A percentile compares a stretch with the other conserved stretches of the same genome.
Conservation (phyloP, 257 asterid species). For the Plantago ovata region DNA sequence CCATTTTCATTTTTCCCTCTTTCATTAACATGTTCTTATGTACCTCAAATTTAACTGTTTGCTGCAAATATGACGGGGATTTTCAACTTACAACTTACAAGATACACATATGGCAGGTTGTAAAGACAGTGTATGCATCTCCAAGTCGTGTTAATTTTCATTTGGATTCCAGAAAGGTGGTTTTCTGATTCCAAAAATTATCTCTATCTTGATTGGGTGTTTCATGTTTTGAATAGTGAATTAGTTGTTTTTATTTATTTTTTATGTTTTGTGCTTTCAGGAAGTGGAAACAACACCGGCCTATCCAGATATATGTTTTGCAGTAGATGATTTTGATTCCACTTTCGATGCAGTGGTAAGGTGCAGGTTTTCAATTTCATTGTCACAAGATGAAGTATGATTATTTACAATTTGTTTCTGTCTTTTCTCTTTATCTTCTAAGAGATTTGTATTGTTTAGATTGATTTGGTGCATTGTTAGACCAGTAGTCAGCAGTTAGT, state of each 20-base stretch:
- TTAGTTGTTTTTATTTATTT: conserved; percentile 15
- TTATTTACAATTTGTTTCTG: conserved; percentile 4
- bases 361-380: conserved; percentile 23
- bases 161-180: conserved; percentile 95
- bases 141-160: conserved; percentile 96
- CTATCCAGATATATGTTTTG: conserved; percentile 97
- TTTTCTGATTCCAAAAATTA: conserved; percentile 21
- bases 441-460: background rate
- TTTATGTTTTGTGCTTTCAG: conserved; percentile 48
- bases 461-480: background rate
- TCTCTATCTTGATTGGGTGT: conserved; percentile 15
- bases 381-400: conserved; percentile 14
- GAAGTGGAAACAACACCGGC: conserved; percentile 92
- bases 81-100: conserved; percentile 10
- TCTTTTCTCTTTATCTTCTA: background rate
- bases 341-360: conserved; percentile 98
- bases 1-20: background rate
- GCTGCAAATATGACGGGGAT: conserved; percentile 11
- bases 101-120: conserved; percentile 52
- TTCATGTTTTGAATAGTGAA: conserved; percentile 16
- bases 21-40: background rate
- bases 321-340: conserved; percentile 97
- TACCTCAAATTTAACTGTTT: conserved; percentile 4
- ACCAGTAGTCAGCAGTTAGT: background rate
- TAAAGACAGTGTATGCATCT: conserved; percentile 98